These are phyloP conservation scores for Hypseocharis bilobata DNA, from an alignment of 441 rosid genomes.

Conservation along the genomic window DNA sequence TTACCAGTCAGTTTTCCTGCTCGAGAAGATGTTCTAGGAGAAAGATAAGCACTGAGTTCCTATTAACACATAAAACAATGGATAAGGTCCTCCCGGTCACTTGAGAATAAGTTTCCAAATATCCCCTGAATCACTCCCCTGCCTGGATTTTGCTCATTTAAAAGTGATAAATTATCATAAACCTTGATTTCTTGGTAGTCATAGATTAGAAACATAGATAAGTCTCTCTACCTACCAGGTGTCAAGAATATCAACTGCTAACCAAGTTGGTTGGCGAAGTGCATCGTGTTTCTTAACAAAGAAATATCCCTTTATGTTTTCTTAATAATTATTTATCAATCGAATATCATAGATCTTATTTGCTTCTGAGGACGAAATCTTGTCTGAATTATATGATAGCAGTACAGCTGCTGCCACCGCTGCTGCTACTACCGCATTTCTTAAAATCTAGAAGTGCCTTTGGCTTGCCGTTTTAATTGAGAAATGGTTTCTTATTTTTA, in stretches of 20 bases:
- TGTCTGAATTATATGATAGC: neutral
- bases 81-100: neutral
- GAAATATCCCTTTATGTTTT: neutral
- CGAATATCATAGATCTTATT: neutral
- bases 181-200: neutral
- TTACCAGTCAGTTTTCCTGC: neutral
- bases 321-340: neutral
- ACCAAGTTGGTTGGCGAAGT: neutral
- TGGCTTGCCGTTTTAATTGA: neutral
- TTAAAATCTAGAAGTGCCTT: neutral
- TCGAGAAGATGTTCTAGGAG: neutral
- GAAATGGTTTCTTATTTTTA: slow-evolving; percentile 8
- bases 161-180: neutral
- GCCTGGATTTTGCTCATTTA: neutral
- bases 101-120: neutral
- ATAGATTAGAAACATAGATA: neutral
- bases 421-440: neutral
- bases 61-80: neutral
- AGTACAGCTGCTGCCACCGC: neutral
- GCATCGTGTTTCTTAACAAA: neutral
- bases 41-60: neutral
- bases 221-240: neutral
- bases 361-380: neutral
- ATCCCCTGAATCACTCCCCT: neutral
- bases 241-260: neutral